phyloP scores from a whole-genome alignment of 768 basidiomycete species.

The Coprinopsis strossmayeri region DNA sequence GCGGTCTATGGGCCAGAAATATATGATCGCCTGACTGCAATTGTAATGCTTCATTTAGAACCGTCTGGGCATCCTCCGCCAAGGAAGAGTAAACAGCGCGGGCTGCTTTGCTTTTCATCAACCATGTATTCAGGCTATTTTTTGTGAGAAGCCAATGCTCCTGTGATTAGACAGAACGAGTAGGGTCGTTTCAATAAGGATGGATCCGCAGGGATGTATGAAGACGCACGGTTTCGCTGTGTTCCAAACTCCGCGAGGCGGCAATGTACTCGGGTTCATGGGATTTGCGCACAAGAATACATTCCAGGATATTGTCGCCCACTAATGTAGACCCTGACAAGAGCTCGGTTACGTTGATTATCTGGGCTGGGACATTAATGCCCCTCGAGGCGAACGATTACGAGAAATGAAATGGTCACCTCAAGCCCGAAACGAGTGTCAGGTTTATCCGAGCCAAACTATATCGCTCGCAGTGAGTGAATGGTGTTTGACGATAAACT shows the following conservation, averaged over 20 bases:
- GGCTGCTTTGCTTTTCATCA: constrained; percentile 28
- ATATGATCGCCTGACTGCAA: constrained; percentile 47
- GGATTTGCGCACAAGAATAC: constrained; percentile 37
- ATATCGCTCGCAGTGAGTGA: constrained; percentile 10
- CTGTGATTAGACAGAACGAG: constrained; percentile 23
- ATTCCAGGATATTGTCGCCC: constrained; percentile 33
- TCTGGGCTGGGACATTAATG: constrained; percentile 26
- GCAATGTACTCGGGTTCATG: constrained; percentile 33
- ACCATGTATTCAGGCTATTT: constrained; percentile 41
- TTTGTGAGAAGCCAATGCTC: constrained; percentile 44
- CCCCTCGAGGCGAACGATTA: constrained; percentile 11
- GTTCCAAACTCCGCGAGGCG: constrained; percentile 30
- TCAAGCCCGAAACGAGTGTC: constrained; percentile 85
- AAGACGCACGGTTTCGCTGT: constrained; percentile 14
- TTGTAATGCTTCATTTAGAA: constrained; percentile 26
- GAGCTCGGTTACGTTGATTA: constrained; percentile 35
- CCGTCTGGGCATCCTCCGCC: constrained; percentile 15
- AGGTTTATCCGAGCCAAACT: constrained; percentile 96
- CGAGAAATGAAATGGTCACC: constrained; percentile 35
- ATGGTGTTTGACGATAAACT: constrained; percentile 11
- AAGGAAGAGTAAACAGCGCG: constrained; percentile 16
- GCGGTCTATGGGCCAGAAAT: constrained; percentile 49
- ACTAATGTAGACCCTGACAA: constrained; percentile 23
- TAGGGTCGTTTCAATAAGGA: background rate
- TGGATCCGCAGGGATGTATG: background rate